phyloP scores from a whole-genome alignment of 305 asterid species.

The Fraxinus ornus region DNA sequence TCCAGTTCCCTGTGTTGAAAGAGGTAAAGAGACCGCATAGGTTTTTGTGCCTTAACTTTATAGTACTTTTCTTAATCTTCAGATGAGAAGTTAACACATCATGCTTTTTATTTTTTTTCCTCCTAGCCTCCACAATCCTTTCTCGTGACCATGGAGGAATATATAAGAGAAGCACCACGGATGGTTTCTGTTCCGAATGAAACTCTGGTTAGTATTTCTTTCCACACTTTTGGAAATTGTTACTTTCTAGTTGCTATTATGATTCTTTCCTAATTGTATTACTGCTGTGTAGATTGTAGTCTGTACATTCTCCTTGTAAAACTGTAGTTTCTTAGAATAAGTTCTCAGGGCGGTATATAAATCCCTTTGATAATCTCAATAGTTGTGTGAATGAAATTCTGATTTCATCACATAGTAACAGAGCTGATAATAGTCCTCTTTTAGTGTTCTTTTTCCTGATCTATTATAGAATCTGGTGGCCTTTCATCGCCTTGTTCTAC shows the following conservation, averaged over 20 bases:
- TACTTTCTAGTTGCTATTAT: neutral
- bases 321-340: neutral
- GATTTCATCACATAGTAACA: neutral
- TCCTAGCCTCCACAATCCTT: constrained; percentile 64
- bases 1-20: constrained; percentile 89
- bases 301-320: neutral
- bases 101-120: neutral
- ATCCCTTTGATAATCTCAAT: neutral
- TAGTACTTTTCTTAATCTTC: neutral
- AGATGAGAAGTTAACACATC: neutral
- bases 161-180: constrained; percentile 64
- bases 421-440: neutral
- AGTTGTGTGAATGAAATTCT: neutral
- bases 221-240: neutral
- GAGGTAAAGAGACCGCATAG: constrained; percentile 45
- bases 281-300: neutral
- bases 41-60: neutral
- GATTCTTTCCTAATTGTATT: neutral
- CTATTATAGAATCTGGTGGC: neutral
- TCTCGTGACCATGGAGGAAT: constrained; percentile 72
- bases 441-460: neutral
- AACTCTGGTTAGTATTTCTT: constrained; percentile 19
- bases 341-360: neutral
- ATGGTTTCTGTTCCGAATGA: constrained; percentile 40
- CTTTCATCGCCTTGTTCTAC: neutral